phyloP scores from a whole-genome alignment of 192 early-diverging fungal species.

The Rhizophagus sp. region DNA sequence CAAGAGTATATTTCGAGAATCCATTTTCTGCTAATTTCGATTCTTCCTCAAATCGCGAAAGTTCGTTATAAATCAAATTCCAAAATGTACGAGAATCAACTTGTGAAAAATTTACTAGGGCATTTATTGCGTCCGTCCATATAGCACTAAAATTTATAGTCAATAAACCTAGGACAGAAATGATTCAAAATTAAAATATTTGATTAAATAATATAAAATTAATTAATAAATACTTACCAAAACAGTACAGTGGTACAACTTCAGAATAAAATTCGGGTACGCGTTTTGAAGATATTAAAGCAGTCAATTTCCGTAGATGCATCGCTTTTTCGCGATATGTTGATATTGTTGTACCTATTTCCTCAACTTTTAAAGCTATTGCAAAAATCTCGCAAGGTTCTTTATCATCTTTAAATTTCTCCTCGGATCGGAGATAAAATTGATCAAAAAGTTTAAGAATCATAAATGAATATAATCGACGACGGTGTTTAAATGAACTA shows the following conservation, averaged over 20 bases:
- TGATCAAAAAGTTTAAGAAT: slow-evolving; percentile 76
- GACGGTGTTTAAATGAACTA: slow-evolving; percentile 52
- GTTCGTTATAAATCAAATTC: slow-evolving; percentile 54
- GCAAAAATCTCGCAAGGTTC: slow-evolving; percentile 54
- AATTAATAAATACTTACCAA: slow-evolving; percentile 48
- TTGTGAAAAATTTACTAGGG: slow-evolving; percentile 55
- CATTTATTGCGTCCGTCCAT: slow-evolving; percentile 74
- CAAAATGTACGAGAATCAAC: slow-evolving; percentile 62
- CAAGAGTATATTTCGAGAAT: slow-evolving; percentile 43
- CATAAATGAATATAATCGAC: slow-evolving; percentile 65
- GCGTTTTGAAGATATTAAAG: slow-evolving; percentile 58
- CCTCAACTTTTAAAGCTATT: slow-evolving; percentile 65
- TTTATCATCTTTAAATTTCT: slow-evolving; percentile 30
- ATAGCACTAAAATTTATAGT: slow-evolving; percentile 82
- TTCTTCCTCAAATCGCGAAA: slow-evolving; percentile 63
- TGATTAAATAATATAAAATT: not conserved
- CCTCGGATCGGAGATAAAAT: slow-evolving; percentile 43
- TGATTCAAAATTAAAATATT: not conserved
- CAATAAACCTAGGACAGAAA: slow-evolving; percentile 55
- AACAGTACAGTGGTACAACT: slow-evolving; percentile 60
- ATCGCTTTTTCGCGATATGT: slow-evolving; percentile 80
- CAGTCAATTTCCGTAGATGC: slow-evolving; percentile 69
- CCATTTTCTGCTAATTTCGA: slow-evolving; percentile 55
- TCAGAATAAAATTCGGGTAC: slow-evolving; percentile 73
- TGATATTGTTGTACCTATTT: slow-evolving; percentile 58